phyloP scores from a whole-genome alignment of 768 basidiomycete species.

The Gymnopilus dilepis region DNA sequence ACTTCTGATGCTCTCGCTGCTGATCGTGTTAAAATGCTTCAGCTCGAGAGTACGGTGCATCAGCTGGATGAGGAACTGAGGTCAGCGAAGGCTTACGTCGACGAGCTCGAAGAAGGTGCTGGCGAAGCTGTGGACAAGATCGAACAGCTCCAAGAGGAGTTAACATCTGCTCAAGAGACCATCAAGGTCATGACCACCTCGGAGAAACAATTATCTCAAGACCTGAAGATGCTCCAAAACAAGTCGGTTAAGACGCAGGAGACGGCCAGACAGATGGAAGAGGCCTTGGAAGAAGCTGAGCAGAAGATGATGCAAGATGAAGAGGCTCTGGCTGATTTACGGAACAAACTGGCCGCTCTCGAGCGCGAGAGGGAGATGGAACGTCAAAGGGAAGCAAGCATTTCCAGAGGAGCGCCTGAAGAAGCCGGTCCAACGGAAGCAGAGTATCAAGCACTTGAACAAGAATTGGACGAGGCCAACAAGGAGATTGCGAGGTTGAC shows the following conservation, averaged over 20 bases:
- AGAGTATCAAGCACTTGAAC: slow-evolving; percentile 71
- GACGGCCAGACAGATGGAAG: slow-evolving; percentile 70
- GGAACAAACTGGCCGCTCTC: slow-evolving; percentile 52
- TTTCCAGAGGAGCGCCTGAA: slow-evolving; percentile 28
- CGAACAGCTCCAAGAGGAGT: slow-evolving; percentile 60
- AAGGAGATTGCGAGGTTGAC: slow-evolving; percentile 75
- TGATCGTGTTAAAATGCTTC: slow-evolving; percentile 32
- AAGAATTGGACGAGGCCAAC: slow-evolving; percentile 78
- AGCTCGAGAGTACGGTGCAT: slow-evolving; percentile 41
- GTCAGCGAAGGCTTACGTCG: slow-evolving; percentile 53
- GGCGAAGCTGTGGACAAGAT: slow-evolving; percentile 54
- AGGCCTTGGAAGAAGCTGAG: slow-evolving; percentile 77
- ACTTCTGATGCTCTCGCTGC: slow-evolving; percentile 43
- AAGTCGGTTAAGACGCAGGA: slow-evolving; percentile 59
- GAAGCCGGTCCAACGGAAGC: slow-evolving; percentile 47
- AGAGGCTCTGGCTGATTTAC: slow-evolving; percentile 54
- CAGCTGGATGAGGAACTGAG: slow-evolving; percentile 52
- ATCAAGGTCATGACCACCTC: slow-evolving; percentile 48
- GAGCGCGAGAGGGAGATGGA: slow-evolving; percentile 62
- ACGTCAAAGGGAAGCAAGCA: slow-evolving; percentile 37
- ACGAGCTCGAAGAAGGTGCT: slow-evolving; percentile 69
- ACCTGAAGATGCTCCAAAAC: slow-evolving; percentile 54
- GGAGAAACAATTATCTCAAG: slow-evolving; percentile 53
- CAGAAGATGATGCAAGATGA: slow-evolving; percentile 70
- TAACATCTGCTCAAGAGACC: slow-evolving; percentile 51